Base-by-base conservation (phyloP, 192 early-diverging fungal genomes). In the Nowakowskiella sp. region DNA sequence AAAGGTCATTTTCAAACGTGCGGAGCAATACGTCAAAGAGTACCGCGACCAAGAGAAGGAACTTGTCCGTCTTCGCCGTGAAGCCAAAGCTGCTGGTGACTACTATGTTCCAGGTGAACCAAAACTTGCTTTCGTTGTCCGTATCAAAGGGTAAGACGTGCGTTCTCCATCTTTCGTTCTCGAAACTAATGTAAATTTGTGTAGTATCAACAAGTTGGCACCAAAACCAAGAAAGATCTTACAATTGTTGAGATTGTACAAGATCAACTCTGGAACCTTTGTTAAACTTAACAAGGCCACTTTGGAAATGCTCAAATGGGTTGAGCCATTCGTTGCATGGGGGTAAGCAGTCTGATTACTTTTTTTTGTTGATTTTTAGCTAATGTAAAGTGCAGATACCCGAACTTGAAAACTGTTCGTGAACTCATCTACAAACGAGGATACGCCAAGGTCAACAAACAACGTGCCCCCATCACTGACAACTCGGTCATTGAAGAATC, bases 341-440 rank as follows among this genome's bases (percentile, higher is more conserved):
- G 78, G 78, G 49, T 57, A 33, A 6, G 53, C 54, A 23, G 7
- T 58, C 13, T 42, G 13, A 25, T 56, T 7, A 39, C 47, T 26
- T 51, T 56, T 57, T 22, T 54, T 6, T 16, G 52, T 55, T 39
- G 21, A 6, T 39, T 55, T 57, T 10, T 57, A 16, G 22, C 23
- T 36, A n/a, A 51, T 36, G n/a, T 9, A 26, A 10, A 51, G 10
- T 87, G 81, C 61, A 87, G 89, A 61, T 88, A 91, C 58, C 92
- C 95, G 71, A 97, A 95, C 86, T 80, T 93, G 50, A 99, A 99
- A 88, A 83, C 91, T 29, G 86, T 96, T 69, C 89, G 90, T 71
- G 96, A 99, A 81, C 78, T 99, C 46, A 83, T 99, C 81, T 99
- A 99, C 91, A 97, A 99, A 87, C 90, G 96, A 60, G 96, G 92